Evolutionary conservation across 129 eudicot species (phyloP), one percentile per base, ranked within the genome.

Genomic region (Heracleum sosnowskyi): DNA sequence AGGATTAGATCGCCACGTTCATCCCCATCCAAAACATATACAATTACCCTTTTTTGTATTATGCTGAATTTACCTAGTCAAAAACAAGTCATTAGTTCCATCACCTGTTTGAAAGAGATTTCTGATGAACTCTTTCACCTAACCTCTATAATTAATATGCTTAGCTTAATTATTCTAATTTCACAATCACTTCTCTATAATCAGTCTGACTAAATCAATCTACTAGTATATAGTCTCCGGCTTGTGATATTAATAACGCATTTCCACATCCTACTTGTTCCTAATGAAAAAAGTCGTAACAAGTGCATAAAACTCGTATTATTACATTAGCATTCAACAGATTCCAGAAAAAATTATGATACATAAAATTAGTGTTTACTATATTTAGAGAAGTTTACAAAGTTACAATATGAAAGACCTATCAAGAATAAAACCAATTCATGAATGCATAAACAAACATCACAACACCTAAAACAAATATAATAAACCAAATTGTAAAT

Each of bases 1-100:
- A 33, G 84, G 83, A 87, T 87, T 87, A 82, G 86, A 79, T 66
- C 68, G 84, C 88, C 90, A 87, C 87, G 77, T 42, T 44, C 77
- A 73, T 44, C 57, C 77, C 57, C 77, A 73, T 73, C 77, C 57
- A n/a, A 72, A 72, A 11, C 31, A 40, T 7, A 28, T 41, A 73
- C 33, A 16, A 73, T 26, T 26, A 13, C 55, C 24, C 77, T 26
- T 42, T 44, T 5, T 20, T 29, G 35, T 15, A 13, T 16, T 5
- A 9, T 55, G 44, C 17, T 69, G 35, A 28, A 44, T 10, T 29
- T 33, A 31, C 35, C 68, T 29, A 68, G 76, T 45, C 66, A 42
- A 68, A 12, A 68, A 3, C 76, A 40, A 41, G 40, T 15, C 73
- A 68, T 33, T 41, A 44, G 39, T 78, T 40, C 44, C 2, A 7